Conservation (phyloP, 495 filamentous ascomycete species). For the Podospora appendiculata region DNA sequence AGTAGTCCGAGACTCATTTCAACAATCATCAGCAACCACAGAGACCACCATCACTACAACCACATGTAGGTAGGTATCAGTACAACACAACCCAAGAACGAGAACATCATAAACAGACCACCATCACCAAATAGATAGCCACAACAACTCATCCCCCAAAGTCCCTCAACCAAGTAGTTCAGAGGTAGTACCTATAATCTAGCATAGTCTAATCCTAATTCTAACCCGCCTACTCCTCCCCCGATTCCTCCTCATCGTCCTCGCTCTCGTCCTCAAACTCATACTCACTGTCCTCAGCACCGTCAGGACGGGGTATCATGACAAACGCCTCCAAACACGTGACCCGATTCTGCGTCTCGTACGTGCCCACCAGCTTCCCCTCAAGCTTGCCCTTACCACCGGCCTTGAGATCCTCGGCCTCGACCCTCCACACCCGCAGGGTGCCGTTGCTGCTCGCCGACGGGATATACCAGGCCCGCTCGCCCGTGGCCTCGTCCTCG, state of each 20-base stretch:
- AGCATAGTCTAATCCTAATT: not conserved
- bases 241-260: slow-evolving; percentile 35
- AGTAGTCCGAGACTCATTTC: no score
- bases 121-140: no score
- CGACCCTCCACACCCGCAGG: slow-evolving; percentile 65
- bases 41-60: no score
- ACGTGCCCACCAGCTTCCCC: slow-evolving; percentile 66
- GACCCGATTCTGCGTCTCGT: slow-evolving; percentile 80
- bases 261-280: slow-evolving; percentile 33
- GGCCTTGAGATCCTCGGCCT: slow-evolving; percentile 30
- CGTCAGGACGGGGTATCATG: slow-evolving; percentile 58
- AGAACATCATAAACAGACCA: no score
- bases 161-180: no score
- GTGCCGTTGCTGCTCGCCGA: slow-evolving; percentile 78
- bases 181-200: no score
- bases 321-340: slow-evolving; percentile 83
- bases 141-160: no score
- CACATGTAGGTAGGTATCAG: no score
- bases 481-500: slow-evolving; percentile 23
- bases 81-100: no score
- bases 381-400: slow-evolving; percentile 42
- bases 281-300: slow-evolving; percentile 40
- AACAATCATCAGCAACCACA: no score
- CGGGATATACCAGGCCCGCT: slow-evolving; percentile 49
- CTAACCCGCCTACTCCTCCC: slow-evolving; percentile 33